Evolutionary conservation across 1,284 basidiomycete species (phyloP), one percentile per base, ranked within the genome.

Genomic region (Trichosporon faecale): DNA sequence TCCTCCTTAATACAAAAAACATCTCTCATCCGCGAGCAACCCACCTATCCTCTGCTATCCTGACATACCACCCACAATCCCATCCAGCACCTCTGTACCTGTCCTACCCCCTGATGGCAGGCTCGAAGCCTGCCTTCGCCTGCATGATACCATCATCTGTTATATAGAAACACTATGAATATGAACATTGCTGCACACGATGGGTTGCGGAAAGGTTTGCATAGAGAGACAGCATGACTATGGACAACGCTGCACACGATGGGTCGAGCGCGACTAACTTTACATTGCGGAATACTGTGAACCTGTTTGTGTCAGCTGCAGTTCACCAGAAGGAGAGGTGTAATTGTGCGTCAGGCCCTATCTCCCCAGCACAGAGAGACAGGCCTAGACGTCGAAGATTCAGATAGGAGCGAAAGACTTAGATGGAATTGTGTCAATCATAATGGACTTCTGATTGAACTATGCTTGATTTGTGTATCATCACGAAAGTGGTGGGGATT

Each of bases 361-460:
- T n/a, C 27, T 27, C 40, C 14, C 23, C 40, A 52, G 66, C 67
- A 73, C 57, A 65, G 29, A 60, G 61, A 33, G 29, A 65, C 55
- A 37, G 31, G 46, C 67, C 68, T 55, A 37, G 44, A 70, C 75
- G 73, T 44, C 6, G 55, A 21, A 69, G 77, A 75, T 84, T 94
- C 91, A 94, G 91, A 92, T 91, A 91, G 90, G 91, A 91, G 91
- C 91, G 91, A 92, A 92, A 93, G 57, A 61, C 57, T 61, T 61
- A 61, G 57, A 61, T 61, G 86, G 89, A 52, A 60, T 40, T 64
- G 86, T 87, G 89, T 89, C 91, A 91, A 92, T 84, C 84, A 84
- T 80, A 85, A 90, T 74, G 57, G 35, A 76, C 65, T 73, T 93
- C 91, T 90, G 91, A 89, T 91, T 93, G 91, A 93, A 93, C 92